Conservation (phyloP, 164 flowering plant genomes). For the Echeveria elegans region DNA sequence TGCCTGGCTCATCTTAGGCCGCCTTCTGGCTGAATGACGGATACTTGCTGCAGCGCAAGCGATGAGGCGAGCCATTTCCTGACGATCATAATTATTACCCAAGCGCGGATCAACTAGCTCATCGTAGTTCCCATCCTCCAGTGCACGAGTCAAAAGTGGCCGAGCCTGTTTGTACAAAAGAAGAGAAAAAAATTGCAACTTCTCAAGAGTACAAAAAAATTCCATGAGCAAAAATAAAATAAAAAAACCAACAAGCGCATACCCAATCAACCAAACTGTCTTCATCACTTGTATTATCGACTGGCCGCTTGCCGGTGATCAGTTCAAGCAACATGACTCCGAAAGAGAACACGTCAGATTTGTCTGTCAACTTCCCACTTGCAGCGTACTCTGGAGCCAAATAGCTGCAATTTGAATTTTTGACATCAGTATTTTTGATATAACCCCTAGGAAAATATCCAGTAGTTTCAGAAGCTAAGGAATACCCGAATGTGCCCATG, state of each 20-base stretch:
- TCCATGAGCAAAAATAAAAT: neutral
- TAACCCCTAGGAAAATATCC: neutral
- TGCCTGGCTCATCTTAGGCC: conserved; percentile 93
- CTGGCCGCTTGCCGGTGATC: conserved; percentile 60
- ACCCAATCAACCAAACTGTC: conserved; percentile 85
- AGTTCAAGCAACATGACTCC: conserved; percentile 78
- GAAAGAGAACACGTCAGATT: conserved; percentile 75
- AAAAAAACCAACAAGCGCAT: conserved; percentile 8
- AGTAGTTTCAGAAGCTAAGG: neutral
- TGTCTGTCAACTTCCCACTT: conserved; percentile 67
- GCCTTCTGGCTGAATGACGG: conserved; percentile 68
- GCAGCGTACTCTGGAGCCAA: conserved; percentile 86
- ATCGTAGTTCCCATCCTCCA: conserved; percentile 38
- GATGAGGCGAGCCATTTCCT: conserved; percentile 60
- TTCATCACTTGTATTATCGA: conserved; percentile 36
- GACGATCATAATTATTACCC: conserved; percentile 28
- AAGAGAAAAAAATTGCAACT: neutral
- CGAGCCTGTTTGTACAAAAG: conserved; percentile 37
- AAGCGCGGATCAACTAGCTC: conserved; percentile 49
- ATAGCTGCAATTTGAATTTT: conserved; percentile 34
- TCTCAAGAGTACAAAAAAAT: neutral
- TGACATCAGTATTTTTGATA: neutral
- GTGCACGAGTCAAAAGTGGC: conserved; percentile 36
- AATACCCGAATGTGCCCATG: conserved; percentile 85
- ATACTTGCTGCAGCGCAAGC: conserved; percentile 69